Evolutionary conservation across 2,329 filamentous ascomycete species (phyloP), one percentile per base, ranked within the genome.

Genomic region (Trichoderma hamatum): DNA sequence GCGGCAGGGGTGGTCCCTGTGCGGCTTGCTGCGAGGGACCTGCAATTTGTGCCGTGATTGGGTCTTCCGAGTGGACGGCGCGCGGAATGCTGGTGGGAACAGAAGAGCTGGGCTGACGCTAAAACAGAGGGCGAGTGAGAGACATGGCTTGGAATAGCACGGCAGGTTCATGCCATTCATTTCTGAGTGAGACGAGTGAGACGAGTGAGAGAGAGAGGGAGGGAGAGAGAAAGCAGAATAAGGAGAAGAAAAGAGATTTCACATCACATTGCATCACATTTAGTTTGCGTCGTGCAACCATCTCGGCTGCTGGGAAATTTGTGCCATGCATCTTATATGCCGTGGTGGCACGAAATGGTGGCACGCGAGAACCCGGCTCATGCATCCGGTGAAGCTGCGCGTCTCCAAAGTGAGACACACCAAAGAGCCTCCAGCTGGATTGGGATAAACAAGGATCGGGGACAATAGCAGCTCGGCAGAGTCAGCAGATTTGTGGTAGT

Each of bases 351-450:
- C 61, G 32, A 54, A 21, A 19, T 21, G 62, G 61, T 55, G 61
- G 49, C 34, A 51, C 63, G 43, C 26, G 39, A 54, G 30, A 26
- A 36, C 28, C 63, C 63, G 63, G 63, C 58, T 59, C 63, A 67
- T 67, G 63, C 54, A 67, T 67, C 63, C 63, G 63, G 63, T 59
- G 63, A 67, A 67, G 63, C 63, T 67, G 63, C 54, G 54, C 63
- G 63, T 67, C 39, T 32, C n/a, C 46, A 49, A 19, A 49, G n/a
- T 49, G n/a, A 39, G 16, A 67, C 39, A 59, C 26, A 32, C n/a
- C 46, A 5, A 28, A 43, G 54, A 62, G 54, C 26, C 51, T 28
- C 19, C 63, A 36, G 63, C n/a, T 36, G 49, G 28, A 21, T 51
- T 43, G 36, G 39, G 16, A 36, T 28, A 19, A 49, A 13, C 32